Base-by-base conservation (phyloP, 2,329 filamentous ascomycete genomes). In the Aureobasidium sp. region DNA sequence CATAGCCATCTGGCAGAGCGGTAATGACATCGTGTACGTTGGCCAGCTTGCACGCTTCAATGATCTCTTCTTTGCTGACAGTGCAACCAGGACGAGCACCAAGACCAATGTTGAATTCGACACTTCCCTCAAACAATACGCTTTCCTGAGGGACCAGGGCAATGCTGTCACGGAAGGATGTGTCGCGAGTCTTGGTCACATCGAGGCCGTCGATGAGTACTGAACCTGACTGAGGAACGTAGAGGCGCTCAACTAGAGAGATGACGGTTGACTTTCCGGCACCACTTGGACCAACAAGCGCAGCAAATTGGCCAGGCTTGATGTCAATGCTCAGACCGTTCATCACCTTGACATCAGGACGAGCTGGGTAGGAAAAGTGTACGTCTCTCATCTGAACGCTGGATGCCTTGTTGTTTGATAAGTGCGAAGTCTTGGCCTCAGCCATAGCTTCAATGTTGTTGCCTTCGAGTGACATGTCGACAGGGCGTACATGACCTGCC, bases 21-120 rank as follows among this genome's bases (percentile, higher is more conserved):
- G 77, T 74, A 66, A 90, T 87, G 27, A 82, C 84, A 29, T 89
- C 84, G 72, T 90, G 86, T 65, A 90, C 88, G 69, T 88, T 87
- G 39, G 87, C 87, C 17, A 87, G 74, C 62, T 80, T 80, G 69
- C 87, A 89, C 0, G 87, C 87, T 59, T 84, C 82, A 65, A 86
- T 79, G 49, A 90, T 85, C 51, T 89, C 86, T 9, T 77, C 81
- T 48, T 84, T 76, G 0, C 79, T 82, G 1, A 82, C 82, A 37
- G 81, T 79, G 44, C 80, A 75, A 14, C 78, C 80, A 1, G 84
- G 85, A 1, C 78, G 76, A 2, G 82, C 79, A 20, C 69, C 70
- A 0, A 71, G 64, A 5, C 68, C 68, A 8, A 78, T 55, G 64
- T 78, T 79, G 44, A 77, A 77, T 3, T 67, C 65, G 29, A 79